phyloP scores from a whole-genome alignment of 2,329 filamentous ascomycete species.

The Fusarium longipes region DNA sequence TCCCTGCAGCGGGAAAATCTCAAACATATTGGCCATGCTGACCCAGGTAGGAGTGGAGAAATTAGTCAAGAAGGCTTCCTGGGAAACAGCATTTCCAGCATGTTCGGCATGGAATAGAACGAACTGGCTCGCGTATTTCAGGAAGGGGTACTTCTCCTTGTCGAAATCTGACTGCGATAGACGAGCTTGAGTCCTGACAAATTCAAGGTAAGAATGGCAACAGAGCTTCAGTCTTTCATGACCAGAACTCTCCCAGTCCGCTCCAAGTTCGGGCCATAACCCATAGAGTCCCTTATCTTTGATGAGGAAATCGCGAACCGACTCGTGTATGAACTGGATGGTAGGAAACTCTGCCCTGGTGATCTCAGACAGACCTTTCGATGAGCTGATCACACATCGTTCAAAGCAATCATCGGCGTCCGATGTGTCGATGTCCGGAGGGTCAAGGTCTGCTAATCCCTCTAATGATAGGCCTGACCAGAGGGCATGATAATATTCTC shows the following conservation, averaged over 20 bases:
- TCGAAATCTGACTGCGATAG: fast-evolving
- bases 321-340: conserved; percentile 67
- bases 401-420: background rate
- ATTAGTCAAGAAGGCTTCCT: background rate
- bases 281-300: conserved; percentile 48
- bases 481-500: conserved; percentile 56
- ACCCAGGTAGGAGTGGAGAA: background rate
- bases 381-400: conserved; percentile 54
- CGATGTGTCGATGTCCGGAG: conserved; percentile 35
- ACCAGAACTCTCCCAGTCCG: background rate
- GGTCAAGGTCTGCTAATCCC: fast-evolving
- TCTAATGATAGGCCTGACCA: background rate
- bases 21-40: background rate
- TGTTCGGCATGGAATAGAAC: conserved; percentile 23
- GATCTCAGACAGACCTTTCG: conserved; percentile 63
- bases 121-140: conserved; percentile 20
- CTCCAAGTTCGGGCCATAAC: conserved; percentile 29
- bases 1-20: background rate
- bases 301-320: conserved; percentile 60
- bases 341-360: conserved; percentile 47
- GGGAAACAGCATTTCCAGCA: background rate
- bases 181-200: fast-evolving
- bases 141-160: conserved; percentile 12
- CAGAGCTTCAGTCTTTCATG: conserved; percentile 15
- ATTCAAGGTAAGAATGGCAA: conserved; percentile 18